Evolutionary conservation across 2,329 filamentous ascomycete species (phyloP), one percentile per base, ranked within the genome.

Genomic region (Colletotrichum musae): DNA sequence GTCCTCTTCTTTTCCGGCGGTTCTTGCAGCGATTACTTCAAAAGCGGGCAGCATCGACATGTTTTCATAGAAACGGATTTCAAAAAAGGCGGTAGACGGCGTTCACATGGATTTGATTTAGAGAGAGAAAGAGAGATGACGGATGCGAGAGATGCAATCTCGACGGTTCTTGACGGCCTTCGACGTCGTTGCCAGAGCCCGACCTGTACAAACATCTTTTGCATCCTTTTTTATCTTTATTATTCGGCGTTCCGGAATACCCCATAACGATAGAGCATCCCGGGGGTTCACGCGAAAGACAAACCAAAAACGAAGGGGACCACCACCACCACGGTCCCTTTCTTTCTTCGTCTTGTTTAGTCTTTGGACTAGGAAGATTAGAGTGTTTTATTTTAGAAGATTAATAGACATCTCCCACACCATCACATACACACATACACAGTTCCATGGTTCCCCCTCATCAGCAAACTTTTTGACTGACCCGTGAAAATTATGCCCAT

Each of bases 201-300:
- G 32, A 36, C 60, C 56, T 66, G 67, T 61, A 61, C 51, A 67
- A 69, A 69, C 50, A 28, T 43, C 56, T 48, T 47, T 67, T 36
- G 32, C 32, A 36, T 36, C 32, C 32, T 6, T 32, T 32, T 32
- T 36, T 36, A 10, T 36, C 3, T 50, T 57, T 63, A 54, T 43
- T 56, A 48, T 36, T 24, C 39, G 50, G 57, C 48, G 64, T 65
- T 64, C 43, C 26, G 56, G 62, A 64, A 70, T 67, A 70, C 51
- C 67, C 67, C 57, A 47, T 66, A 56, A 60, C 45, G 67, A 70
- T 61, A 70, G 62, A 67, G 67, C 45, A 61, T 53, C 18, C 18
- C 57, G 41, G 36, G 51, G 45, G 45, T 21, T 36, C 32, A 36
- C 32, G 32, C 32, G 32, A 36, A 36, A 36, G 32, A 36, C 7